Evolutionary conservation across 2,329 filamentous ascomycete species (phyloP).

Genomic region (Aspergillus unguis): DNA sequence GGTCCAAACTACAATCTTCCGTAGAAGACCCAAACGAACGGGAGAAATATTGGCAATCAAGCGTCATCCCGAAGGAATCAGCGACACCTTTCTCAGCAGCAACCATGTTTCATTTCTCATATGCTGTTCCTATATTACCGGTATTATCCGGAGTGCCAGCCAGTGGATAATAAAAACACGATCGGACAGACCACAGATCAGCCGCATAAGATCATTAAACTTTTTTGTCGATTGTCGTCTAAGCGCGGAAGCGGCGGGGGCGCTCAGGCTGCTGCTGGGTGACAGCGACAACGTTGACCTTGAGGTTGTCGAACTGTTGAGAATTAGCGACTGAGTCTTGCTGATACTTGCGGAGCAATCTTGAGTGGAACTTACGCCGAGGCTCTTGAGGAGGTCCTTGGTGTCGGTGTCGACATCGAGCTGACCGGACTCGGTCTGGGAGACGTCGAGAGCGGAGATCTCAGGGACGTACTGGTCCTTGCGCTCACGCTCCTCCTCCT

Average conservation of each 20-base stretch:
- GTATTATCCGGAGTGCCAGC: conserved; percentile 24
- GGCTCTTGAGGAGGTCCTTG: conserved; percentile 97
- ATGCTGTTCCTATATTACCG: conserved; percentile 28
- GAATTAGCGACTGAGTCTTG: conserved; percentile 27
- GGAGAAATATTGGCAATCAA: conserved; percentile 76
- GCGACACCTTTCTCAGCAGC: conserved; percentile 75
- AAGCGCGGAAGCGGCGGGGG: conserved; percentile 59
- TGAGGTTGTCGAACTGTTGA: conserved; percentile 86
- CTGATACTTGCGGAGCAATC: background rate
- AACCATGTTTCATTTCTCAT: conserved; percentile 42
- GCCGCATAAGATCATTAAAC: conserved; percentile 29
- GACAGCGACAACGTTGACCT: conserved; percentile 92
- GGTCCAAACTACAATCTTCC: conserved; percentile 5
- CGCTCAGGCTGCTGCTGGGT: conserved; percentile 88
- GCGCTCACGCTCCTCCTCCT: conserved; percentile 99
- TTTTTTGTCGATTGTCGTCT: conserved; percentile 22
- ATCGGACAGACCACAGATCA: conserved; percentile 28
- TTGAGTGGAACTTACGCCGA: conserved; percentile 73
- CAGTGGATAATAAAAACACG: conserved; percentile 19
- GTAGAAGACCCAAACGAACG: conserved; percentile 17
- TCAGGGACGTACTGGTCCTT: conserved; percentile 99
- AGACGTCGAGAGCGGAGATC: conserved; percentile 97
- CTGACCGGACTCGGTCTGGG: conserved; percentile 84
- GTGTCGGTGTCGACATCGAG: conserved; percentile 96
- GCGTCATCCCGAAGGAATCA: conserved; percentile 77